Base-by-base conservation (phyloP, 2,329 filamentous ascomycete genomes). In the Fusarium brevicatenulatum region DNA sequence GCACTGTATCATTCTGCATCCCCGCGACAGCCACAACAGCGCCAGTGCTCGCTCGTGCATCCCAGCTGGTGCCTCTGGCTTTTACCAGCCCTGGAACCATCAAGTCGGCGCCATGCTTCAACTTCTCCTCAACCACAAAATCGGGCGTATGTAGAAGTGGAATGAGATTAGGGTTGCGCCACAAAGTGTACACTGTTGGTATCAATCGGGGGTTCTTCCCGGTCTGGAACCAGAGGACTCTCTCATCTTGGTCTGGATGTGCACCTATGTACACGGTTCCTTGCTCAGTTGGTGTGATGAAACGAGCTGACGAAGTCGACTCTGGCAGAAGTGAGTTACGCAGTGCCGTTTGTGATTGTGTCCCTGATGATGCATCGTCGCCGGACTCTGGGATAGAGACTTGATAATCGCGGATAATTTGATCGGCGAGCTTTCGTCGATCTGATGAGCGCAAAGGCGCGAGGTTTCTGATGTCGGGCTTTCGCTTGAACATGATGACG, bases 341-440 rank as follows among this genome's bases (percentile, higher is more conserved):
- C 25, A 76, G 39, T 28, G 66, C 50, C 9, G 63, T 57, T 37
- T 71, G 74, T 23, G 69, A 49, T 30, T 67, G 74, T n/a, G 63
- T 46, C 60, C 16, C 54, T 49, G 69, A 55, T 73, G 74, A 54
- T 23, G 66, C 50, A 44, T 76, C 73, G 36, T 67, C 69, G 32
- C 39, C 32, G 4, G 66, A 52, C 30, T 73, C 60, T 36, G 73
- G 63, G 18, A 66, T 36, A 16, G 71, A 34, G 36, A 75, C 60
- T 47, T 73, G 74, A 37, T 76, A 76, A 34, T 76, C 74, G 25
- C 69, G 74, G 4, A 76, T 76, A 32, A 76, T 75, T 44, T 76
- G 74, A 10, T 76, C 74, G 4, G 74, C 74, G 11, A 76, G 53
- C 25, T 75, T 76, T 37, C 74, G 69, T 18, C 74, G 71, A 57